Evolutionary conservation across 2,329 filamentous ascomycete genomes (phyloP), one percentile per base, ranked within the genome.

Genomic region (Grosmannia huntii): DNA sequence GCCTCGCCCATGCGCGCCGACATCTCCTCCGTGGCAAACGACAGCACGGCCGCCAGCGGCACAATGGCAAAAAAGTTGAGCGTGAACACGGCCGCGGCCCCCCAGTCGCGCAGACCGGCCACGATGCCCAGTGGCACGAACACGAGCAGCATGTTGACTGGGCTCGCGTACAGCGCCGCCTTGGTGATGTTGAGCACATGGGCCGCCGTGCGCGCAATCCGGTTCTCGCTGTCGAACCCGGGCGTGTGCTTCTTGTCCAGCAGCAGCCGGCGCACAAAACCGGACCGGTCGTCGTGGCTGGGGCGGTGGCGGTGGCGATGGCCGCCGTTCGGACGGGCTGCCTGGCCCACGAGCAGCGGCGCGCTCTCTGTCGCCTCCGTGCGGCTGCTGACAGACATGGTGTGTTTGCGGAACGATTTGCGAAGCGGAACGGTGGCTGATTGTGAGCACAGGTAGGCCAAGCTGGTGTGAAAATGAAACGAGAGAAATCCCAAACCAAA

Each of bases 11-110:
- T 73, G 67, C 85, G 85, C 16, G 79, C 75, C 3, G 85, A 84
- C 60, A 91, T 81, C 71, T 90, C 86, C 70, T 90, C 87, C 1
- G 87, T 96, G 0, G 89, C 89, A 66, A 87, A 95, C 65, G 87
- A 86, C 27, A 97, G 77, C 76, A 96, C 85, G 16, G 86, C 88
- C 3, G 92, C 92, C 48, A 96, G 77, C 0, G 91, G 91, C 60
- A 96, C 85, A 64, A 96, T 96, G 61, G 87, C 87, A 64, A 90
- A 79, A 73, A 90, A 90, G 73, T 91, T 91, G 69, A 90, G 79
- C 54, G 82, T 75, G 70, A 91, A 91, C 63, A 90, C 80, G 58
- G 80, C 79, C 12, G 83, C 81, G 1, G 87, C 79, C 66, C 78
- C 76, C 83, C 85, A 87, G 53, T 75, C 73, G 60, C 81, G 65